Conservation (phyloP, 1,284 basidiomycete genomes). For the Trichosporon ovoides region DNA sequence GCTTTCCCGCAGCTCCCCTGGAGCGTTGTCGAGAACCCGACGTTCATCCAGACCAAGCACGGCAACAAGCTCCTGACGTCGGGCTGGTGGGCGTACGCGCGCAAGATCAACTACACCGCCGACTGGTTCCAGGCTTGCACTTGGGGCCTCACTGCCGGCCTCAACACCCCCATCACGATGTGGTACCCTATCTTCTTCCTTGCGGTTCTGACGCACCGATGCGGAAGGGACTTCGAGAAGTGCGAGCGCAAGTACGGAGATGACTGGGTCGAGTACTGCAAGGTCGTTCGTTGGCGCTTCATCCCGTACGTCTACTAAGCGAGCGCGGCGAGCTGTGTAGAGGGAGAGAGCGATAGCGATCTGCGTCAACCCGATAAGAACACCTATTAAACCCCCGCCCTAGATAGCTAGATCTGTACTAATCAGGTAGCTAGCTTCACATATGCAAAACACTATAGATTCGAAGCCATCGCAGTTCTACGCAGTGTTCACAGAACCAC, state of each 20-base stretch:
- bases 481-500: too few species aligned
- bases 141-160: conserved; percentile 84
- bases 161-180: conserved; percentile 81
- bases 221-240: conserved; percentile 85
- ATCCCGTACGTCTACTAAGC: conserved; percentile 60
- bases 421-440: too few species aligned
- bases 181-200: conserved; percentile 94
- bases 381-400: too few species aligned
- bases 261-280: conserved; percentile 86
- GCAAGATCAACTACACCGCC: conserved; percentile 57
- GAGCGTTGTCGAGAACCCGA: conserved; percentile 79
- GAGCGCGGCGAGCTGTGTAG: too few species aligned
- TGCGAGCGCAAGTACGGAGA: conserved; percentile 91
- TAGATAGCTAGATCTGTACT: too few species aligned
- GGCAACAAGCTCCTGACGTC: conserved; percentile 58
- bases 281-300: conserved; percentile 78
- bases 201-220: conserved; percentile 78
- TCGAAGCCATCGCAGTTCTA: too few species aligned
- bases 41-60: conserved; percentile 87
- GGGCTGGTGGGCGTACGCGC: conserved; percentile 64
- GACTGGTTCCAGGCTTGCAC: conserved; percentile 67
- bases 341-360: too few species aligned
- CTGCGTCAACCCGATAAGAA: too few species aligned
- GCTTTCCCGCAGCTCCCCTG: conserved; percentile 93
- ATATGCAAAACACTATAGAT: too few species aligned